Evolutionary conservation across 2,329 filamentous ascomycete species (phyloP), one percentile per base, ranked within the genome.

Genomic region (Colletotrichum scovillei): DNA sequence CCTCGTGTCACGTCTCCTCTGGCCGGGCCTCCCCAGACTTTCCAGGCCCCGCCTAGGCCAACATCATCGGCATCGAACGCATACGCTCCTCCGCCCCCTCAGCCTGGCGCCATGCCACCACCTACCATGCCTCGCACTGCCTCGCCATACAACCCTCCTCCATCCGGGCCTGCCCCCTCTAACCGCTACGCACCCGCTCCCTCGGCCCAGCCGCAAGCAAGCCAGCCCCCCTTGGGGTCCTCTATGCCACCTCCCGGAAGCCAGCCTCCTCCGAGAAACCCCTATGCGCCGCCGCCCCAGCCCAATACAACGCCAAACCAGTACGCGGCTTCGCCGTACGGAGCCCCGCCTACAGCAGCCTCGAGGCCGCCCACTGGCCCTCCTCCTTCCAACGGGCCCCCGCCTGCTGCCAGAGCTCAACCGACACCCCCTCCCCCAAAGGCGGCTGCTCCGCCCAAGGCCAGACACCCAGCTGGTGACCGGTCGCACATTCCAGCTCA

Each of bases 101-200:
- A 73, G 75, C 78, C 53, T 73, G 80, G 30, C 59, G 77, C 62
- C 76, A 78, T 19, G 72, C 77, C 82, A 65, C 89, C 89, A 57
- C 87, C 91, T 55, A 12, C 46, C 30, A 89, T 90, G 24, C 88
- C 94, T 64, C 92, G 95, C 75, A 95, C 93, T 32, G 89, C 93
- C 5, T 98, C 95, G 30, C 95, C 95, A 6, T 98, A 98, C 82
- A 95, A 95, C 78, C 90, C 93, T 49, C 93, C 95, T 67, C 94
- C 94, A 7, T 86, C 92, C 35, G 88, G 87, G 22, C 86, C 90
- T 5, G 92, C 94, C n/a, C 90, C 92, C 6, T 89, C 91, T 11
- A 94, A 91, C 84, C 88, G 94, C 78, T 97, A 97, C 81, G 92
- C 94, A 16, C 93, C 93, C 14, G 86, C 89, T 64, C 91, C 92